Evolutionary conservation across 2,329 filamentous ascomycete genomes (phyloP), one percentile per base, ranked within the genome.

Genomic region (Chalaropsis thielavioides): DNA sequence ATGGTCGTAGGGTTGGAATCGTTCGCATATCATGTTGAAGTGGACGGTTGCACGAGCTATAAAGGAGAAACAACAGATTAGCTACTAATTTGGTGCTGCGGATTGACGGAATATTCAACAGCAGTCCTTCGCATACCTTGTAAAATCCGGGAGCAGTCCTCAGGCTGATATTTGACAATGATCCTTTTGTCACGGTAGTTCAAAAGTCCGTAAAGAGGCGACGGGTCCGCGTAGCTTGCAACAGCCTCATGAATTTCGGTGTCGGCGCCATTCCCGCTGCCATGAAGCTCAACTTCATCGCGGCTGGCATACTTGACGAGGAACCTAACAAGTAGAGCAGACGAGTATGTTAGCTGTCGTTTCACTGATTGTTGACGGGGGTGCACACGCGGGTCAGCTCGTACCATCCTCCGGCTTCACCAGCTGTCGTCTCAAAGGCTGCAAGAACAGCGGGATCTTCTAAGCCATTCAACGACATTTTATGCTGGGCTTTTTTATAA

Each of bases 401-500:
- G 76, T 82, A 97, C 94, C 94, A 99, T 87, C 91, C 92, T 78
- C 91, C 92, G 66, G 90, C 84, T 76, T 97, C 94, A 67, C 83
- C 83, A 71, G 86, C 79, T 65, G 90, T 89, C 71, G 83, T 79
- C 73, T 92, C 88, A 76, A 95, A 87, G 72, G 92, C 91, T 77
- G 95, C 90, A 76, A 86, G 83, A 76, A 99, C 83, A 73, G 84
- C 83, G 70, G 82, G 79, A 77, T 85, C 83, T 78, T 96, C 92
- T 77, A 97, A 81, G 69, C 94, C 94, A 85, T 96, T 96, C 76
- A 97, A 81, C 80, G 92, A 96, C 92, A 97, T 97, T 24, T 41
- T 65, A 58, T 31, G n/a, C 31, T 6, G 1, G 27, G 11, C 27
- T 10, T 40, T 64, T 27, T 8, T n/a, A n/a, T n/a, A n/a, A n/a